A percentile compares a stretch with the other conserved stretches of the same genome.
Evolutionary conservation across 1,139 yeast species (phyloP).

Genomic region (Debaryomyces coudertii): DNA sequence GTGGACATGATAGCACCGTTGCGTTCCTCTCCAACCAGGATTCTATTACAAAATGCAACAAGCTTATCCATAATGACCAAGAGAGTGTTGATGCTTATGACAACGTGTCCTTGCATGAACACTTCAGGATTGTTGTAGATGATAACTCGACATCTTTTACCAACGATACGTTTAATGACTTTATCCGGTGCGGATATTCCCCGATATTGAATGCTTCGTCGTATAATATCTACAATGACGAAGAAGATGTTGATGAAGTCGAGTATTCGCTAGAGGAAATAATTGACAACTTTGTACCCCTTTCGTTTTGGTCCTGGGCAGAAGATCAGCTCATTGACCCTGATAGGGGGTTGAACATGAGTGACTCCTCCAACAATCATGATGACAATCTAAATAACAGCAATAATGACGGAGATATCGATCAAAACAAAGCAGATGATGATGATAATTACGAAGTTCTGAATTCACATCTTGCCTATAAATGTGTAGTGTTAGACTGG

Average conservation of each 20-base stretch:
- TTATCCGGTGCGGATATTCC: constrained; percentile 58
- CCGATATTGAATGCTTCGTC: constrained; percentile 55
- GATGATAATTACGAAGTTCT: constrained; percentile 2
- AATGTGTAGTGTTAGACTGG: constrained; percentile 60
- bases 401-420: constrained; percentile 10
- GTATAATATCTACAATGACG: constrained; percentile 25
- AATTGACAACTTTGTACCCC: constrained; percentile 30
- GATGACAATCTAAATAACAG: background rate
- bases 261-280: constrained; percentile 13
- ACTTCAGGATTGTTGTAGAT: constrained; percentile 48
- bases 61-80: constrained; percentile 11
- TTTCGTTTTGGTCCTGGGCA: constrained; percentile 73
- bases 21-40: constrained; percentile 13
- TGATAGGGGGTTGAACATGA: constrained; percentile 6
- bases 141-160: constrained; percentile 33
- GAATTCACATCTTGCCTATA: constrained; percentile 39
- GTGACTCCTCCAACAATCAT: background rate
- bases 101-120: constrained; percentile 22
- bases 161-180: constrained; percentile 31
- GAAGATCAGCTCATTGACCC: constrained; percentile 49
- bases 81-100: constrained; percentile 17
- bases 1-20: constrained; percentile 19
- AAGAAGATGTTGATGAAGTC: constrained; percentile 13
- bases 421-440: constrained; percentile 3
- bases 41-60: constrained; percentile 14